Evolutionary conservation across 805 yeast genomes (phyloP), one percentile per base, ranked within the genome.

Genomic region (Zygoascus flipseniorum): DNA sequence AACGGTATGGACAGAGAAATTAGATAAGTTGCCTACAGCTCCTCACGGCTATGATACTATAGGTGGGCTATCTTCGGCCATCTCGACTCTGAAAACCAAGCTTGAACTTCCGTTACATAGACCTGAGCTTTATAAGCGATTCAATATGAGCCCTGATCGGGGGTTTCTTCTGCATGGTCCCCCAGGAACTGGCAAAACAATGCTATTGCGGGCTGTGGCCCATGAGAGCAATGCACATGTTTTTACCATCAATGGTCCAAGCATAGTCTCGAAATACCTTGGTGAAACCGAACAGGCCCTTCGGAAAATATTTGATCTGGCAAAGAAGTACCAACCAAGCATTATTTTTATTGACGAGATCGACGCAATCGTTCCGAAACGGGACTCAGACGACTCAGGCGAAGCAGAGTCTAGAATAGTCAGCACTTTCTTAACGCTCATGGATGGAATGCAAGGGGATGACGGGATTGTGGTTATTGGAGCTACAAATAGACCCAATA

Each of bases 371-470:
- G 95, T 89, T 0, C 99, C 99, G 3, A 81, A 79, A 58, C 73
- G 97, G 52, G 83, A 81, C 49, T 79, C 80, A 55, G 97, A 90
- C 62, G 97, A 89, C 54, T 75, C 89, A 1, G 93, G 95, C 0
- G 97, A 92, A 64, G 86, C 89, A 0, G 98, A 93, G 65, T 79
- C 86, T 45, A 71, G 99, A 56, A 89, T 93, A 1, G 95, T 92
- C 26, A 93, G 97, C 0, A 89, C 97, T 0, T 67, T 93, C 42
- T 71, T 88, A 53, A 87, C 95, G 0, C 78, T 93, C 62, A 93
- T 93, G 99, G 99, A 93, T 69, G 99, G 99, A 76, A 92, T 93
- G 98, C 90, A 92, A 72, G 95, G 97, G 13, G 83, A 97, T 73
- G 87, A 97, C 19, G 89, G 90, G 66, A 84, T 88, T 61, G 98